phyloP scores from a whole-genome alignment of 495 filamentous ascomycete species.

The Neurospora sp. region DNA sequence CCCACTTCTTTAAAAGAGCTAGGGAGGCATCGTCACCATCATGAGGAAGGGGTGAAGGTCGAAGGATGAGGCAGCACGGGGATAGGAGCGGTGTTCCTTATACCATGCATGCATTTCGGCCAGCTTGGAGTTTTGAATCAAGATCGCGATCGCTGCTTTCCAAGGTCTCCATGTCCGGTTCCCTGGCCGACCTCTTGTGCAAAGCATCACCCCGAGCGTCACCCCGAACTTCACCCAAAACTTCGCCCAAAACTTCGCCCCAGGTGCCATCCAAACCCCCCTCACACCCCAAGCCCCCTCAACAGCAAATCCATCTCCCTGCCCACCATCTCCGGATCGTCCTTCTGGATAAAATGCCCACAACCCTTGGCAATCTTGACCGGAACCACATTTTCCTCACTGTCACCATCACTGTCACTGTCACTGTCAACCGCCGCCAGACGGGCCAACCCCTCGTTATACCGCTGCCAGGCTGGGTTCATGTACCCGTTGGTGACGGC shows the following conservation, averaged over 20 bases:
- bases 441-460: conserved; percentile 44
- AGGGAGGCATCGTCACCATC: too few relatives aligned
- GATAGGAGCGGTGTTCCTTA: too few relatives aligned
- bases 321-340: conserved; percentile 48
- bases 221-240: too few relatives aligned
- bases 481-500: conserved; percentile 38
- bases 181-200: too few relatives aligned
- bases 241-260: neutral
- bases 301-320: conserved; percentile 35
- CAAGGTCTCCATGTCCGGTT: too few relatives aligned
- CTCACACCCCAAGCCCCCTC: neutral
- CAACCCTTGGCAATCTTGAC: conserved; percentile 43
- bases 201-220: too few relatives aligned
- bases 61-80: too few relatives aligned
- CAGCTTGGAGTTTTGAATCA: too few relatives aligned
- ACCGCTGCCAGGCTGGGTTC: conserved; percentile 45
- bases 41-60: too few relatives aligned
- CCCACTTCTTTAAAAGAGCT: too few relatives aligned
- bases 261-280: neutral
- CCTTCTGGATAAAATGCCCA: conserved; percentile 55
- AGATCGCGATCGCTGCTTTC: too few relatives aligned
- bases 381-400: conserved; percentile 29
- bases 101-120: too few relatives aligned
- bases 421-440: conserved; percentile 13
- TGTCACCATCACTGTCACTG: neutral